Conservation (phyloP, 1,284 basidiomycete genomes). For the Schizophyllum amplum region DNA sequence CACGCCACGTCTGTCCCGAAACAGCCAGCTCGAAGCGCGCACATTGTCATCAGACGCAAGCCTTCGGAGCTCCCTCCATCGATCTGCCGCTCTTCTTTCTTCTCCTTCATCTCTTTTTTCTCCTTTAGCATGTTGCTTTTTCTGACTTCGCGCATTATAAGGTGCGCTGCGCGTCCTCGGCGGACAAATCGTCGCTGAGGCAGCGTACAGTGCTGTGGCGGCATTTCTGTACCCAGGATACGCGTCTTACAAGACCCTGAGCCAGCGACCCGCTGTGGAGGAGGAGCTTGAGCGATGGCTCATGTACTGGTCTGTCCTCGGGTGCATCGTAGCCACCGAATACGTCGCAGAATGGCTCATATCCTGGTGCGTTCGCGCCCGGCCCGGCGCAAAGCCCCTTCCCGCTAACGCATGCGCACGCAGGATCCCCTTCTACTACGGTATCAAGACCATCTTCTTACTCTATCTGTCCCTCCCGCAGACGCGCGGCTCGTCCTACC, state of each 20-base stretch:
- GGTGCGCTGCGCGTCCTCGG: slow-evolving; percentile 1
- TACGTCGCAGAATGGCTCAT: slow-evolving; percentile 78
- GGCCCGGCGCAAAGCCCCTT: too few relatives aligned
- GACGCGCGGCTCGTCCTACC: slow-evolving; percentile 73
- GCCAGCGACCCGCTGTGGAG: slow-evolving; percentile 70
- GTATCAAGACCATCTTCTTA: slow-evolving; percentile 76
- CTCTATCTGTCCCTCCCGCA: slow-evolving; percentile 89
- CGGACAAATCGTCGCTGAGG: slow-evolving; percentile 4
- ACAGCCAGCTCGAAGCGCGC: neutral
- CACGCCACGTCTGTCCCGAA: neutral
- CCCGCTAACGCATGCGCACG: neutral
- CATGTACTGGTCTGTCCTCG: slow-evolving; percentile 87
- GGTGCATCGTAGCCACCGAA: slow-evolving; percentile 66
- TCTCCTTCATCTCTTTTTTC: neutral
- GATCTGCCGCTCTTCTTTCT: neutral
- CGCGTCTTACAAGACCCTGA: slow-evolving; percentile 79
- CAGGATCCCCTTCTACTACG: slow-evolving; percentile 87
- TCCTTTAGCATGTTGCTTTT: slow-evolving; percentile 10
- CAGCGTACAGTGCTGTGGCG: slow-evolving; percentile 42
- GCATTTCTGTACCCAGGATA: slow-evolving; percentile 81
- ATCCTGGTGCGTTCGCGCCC: slow-evolving; percentile 58
- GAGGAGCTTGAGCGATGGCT: slow-evolving; percentile 79
- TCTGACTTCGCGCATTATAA: slow-evolving; percentile 12
- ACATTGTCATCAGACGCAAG: neutral
- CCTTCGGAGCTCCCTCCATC: neutral